These are phyloP conservation scores for Diaporthe citri DNA, from an alignment of 2,329 filamentous ascomycete species.

Conservation along the genomic window DNA sequence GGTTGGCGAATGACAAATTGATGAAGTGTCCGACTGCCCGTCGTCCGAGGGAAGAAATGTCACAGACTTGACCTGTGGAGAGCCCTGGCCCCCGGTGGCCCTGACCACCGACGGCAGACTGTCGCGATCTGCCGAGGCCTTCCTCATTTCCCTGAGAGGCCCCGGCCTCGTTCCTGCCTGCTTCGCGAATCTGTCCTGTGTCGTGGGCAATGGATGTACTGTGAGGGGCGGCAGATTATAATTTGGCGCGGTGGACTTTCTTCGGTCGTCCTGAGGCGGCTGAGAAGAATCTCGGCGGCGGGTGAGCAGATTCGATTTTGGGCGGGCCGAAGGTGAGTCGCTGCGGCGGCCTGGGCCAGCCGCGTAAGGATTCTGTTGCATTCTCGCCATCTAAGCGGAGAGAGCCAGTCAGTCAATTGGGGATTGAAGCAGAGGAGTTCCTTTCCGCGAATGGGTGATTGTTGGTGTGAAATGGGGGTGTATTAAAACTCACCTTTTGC, in stretches of 20 bases:
- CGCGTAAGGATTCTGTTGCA: slow-evolving; percentile 41
- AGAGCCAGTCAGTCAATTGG: slow-evolving; percentile 34
- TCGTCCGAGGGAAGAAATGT: slow-evolving; percentile 53
- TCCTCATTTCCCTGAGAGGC: slow-evolving; percentile 43
- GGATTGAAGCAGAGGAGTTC: slow-evolving; percentile 29
- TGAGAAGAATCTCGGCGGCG: slow-evolving; percentile 38
- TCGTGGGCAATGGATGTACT: slow-evolving; percentile 18
- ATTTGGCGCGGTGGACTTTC: slow-evolving; percentile 3
- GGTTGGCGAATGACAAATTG: slow-evolving; percentile 72
- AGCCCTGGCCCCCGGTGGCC: slow-evolving; percentile 34
- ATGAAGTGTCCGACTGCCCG: slow-evolving; percentile 57
- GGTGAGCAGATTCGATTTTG: slow-evolving; percentile 36
- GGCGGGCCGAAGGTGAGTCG: slow-evolving; percentile 38
- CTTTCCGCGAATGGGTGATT: slow-evolving; percentile 1
- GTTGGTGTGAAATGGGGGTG: slow-evolving; percentile 21
- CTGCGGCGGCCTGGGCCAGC: slow-evolving; percentile 35
- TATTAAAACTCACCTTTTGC: slow-evolving; percentile 62
- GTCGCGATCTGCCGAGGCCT: slow-evolving; percentile 36
- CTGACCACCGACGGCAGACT: slow-evolving; percentile 35
- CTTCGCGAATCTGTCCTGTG: slow-evolving; percentile 10
- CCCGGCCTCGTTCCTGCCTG: slow-evolving; percentile 12
- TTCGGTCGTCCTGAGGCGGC: slow-evolving; percentile 30
- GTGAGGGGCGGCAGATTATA: slow-evolving; percentile 33
- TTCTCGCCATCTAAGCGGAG: slow-evolving; percentile 47
- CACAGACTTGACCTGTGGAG: slow-evolving; percentile 54